Evolutionary conservation across 495 filamentous ascomycete genomes (phyloP), one percentile per base, ranked within the genome.

Genomic region (Hypomontagnella monticulosa): DNA sequence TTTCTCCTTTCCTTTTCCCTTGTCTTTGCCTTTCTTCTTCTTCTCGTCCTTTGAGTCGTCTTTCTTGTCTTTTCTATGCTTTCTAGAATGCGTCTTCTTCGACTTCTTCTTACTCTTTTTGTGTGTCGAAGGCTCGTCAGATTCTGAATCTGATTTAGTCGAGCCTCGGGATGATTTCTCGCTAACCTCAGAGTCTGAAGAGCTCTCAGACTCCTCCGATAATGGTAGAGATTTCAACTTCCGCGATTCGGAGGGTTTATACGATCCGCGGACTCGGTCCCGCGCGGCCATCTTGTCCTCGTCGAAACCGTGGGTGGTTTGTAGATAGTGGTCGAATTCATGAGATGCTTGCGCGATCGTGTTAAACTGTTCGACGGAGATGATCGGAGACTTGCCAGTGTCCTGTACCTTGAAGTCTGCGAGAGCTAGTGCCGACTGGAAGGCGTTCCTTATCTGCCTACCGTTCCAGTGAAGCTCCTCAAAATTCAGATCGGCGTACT

Each of bases 391-490:
- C 48, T 51, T 51, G 32, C 32, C 30, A 16, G 48, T 51, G 33
- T 51, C 48, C 19, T 51, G 48, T 2, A 37, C 48, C 51, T 30
- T 43, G 51, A 32, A 73, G 41, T 76, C 75, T 4, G 78, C 76
- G 1, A 81, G 72, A 0, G 78, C 75, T 9, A 76, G 23, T 12
- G 76, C 81, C 0, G 71, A 81, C 51, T 80, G 74, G 53, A 78
- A 80, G 0, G 78, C 75, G 51, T 83, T 83, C 9, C 74, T 67
- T 34, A 82, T 81, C 63, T 83, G 78, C 2, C 80, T 69, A 1
- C 81, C 81, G 55, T 83, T 83, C 78, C 78, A 82, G 3, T 51
- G 48, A 9, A 51, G 48, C 15, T 51, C 48, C 48, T 42, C 34
- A 12, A 41, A 69, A 14, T 57, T 40, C 10, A 57, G 14, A 10